phyloP scores from a whole-genome alignment of 257 asterid genomes.

The Nicotiana otophora region DNA sequence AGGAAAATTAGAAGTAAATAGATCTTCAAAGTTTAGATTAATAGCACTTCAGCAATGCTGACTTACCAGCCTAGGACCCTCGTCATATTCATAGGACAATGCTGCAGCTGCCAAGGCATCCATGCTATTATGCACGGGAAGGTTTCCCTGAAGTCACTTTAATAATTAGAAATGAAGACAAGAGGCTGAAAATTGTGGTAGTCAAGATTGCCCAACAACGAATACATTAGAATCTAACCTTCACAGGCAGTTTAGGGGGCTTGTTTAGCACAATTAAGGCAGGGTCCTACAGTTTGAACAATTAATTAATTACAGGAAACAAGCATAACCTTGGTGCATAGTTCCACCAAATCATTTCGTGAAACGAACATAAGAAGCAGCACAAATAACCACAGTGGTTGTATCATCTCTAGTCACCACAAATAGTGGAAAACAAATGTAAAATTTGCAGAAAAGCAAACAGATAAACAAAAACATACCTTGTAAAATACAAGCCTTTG shows the following conservation, averaged over 20 bases:
- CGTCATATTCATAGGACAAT: slow-evolving; percentile 73
- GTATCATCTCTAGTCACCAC: background rate
- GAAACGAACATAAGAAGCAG: background rate
- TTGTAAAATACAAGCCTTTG: slow-evolving; percentile 80
- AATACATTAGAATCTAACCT: slow-evolving; percentile 42
- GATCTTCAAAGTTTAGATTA: background rate
- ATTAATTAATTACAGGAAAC: slow-evolving; percentile 10
- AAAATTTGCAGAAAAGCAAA: background rate
- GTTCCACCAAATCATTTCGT: background rate
- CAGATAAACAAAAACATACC: slow-evolving; percentile 27
- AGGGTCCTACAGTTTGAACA: slow-evolving; percentile 59
- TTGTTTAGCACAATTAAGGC: slow-evolving; percentile 78
- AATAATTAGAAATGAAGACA: background rate
- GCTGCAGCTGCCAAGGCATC: slow-evolving; percentile 98
- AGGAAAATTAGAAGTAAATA: background rate
- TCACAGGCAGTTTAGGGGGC: slow-evolving; percentile 91
- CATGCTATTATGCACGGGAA: slow-evolving; percentile 92
- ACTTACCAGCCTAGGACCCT: slow-evolving; percentile 91
- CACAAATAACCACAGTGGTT: slow-evolving; percentile 1
- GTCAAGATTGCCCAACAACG: background rate
- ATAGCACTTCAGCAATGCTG: background rate
- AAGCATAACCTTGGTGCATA: slow-evolving; percentile 7
- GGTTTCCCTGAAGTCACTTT: slow-evolving; percentile 45
- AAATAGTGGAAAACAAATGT: slow-evolving; percentile 3
- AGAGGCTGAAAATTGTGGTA: background rate